A percentile compares a stretch with the other conserved stretches of the same genome.
These are phyloP conservation scores for Hondaea fermentalgiana DNA, from an alignment of 108 stramenopile species.

Conservation along the genomic window DNA sequence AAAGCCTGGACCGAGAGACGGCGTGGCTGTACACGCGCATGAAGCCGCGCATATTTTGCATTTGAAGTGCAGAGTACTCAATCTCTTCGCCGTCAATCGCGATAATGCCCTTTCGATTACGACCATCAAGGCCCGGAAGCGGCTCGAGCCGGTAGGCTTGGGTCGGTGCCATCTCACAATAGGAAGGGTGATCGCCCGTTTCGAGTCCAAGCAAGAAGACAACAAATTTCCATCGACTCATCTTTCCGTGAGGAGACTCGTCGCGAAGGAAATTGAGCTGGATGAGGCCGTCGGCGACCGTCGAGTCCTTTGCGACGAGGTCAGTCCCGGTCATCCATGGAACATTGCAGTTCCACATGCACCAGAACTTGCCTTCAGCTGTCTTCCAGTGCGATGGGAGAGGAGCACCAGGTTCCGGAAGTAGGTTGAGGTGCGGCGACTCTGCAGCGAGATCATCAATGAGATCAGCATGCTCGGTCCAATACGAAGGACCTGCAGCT, in stretches of 20 bases:
- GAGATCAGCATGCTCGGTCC: neutral
- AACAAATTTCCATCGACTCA: neutral
- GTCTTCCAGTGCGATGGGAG: neutral
- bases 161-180: neutral
- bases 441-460: neutral
- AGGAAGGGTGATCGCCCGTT: neutral
- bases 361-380: neutral
- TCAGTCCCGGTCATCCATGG: neutral
- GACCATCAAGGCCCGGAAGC: neutral
- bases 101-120: neutral
- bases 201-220: neutral
- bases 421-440: neutral
- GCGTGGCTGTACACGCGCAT: neutral
- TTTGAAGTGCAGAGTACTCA: neutral
- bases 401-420: neutral
- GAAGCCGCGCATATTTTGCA: slow-evolving; percentile 15
- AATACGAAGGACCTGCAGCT: neutral
- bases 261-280: neutral
- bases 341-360: slow-evolving; percentile 15
- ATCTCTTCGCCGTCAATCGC: neutral
- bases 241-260: neutral
- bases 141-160: neutral
- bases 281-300: neutral
- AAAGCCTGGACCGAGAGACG: neutral
- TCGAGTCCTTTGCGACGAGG: neutral